Conservation (phyloP, 2,329 filamentous ascomycete species). For the Xylariaceae sp. region DNA sequence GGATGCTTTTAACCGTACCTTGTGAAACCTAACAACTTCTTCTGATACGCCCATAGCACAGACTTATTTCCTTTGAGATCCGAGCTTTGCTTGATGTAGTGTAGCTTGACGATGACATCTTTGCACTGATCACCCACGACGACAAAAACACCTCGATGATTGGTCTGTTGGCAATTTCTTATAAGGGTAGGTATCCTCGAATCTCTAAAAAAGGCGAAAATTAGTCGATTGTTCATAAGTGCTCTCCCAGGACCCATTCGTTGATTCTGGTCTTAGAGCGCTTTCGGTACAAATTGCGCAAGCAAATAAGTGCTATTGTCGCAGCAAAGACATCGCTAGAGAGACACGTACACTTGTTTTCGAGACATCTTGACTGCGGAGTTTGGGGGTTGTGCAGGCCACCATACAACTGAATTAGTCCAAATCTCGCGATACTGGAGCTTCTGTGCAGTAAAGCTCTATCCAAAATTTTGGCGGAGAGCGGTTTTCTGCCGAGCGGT, state of each 20-base stretch:
- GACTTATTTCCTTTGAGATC: constrained; percentile 95
- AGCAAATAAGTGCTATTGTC: background rate
- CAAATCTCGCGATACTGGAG: background rate
- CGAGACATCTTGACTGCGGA: constrained; percentile 19
- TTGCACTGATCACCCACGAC: constrained; percentile 88
- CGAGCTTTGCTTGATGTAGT: constrained; percentile 86
- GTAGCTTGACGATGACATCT: constrained; percentile 91
- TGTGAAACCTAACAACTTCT: constrained; percentile 90
- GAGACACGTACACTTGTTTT: constrained; percentile 24
- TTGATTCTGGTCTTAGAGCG: too few relatives aligned
- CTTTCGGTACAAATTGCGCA: too few relatives aligned
- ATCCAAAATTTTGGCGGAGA: constrained; percentile 24
- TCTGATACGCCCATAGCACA: constrained; percentile 98
- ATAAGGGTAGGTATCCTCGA: constrained; percentile 88
- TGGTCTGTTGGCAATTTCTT: constrained; percentile 86
- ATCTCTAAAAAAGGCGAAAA: constrained; percentile 53
- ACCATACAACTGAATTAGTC: background rate
- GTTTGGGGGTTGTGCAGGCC: constrained; percentile 3
- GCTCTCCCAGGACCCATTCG: background rate
- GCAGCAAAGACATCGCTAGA: background rate
- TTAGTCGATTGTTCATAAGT: background rate
- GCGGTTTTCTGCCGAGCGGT: constrained; percentile 23
- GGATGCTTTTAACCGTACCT: background rate
- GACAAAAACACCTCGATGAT: constrained; percentile 97
- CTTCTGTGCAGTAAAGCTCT: constrained; percentile 5